These are phyloP conservation scores for Talaromyces funiculosus DNA, from an alignment of 2,329 filamentous ascomycete genomes.

Conservation along the genomic window DNA sequence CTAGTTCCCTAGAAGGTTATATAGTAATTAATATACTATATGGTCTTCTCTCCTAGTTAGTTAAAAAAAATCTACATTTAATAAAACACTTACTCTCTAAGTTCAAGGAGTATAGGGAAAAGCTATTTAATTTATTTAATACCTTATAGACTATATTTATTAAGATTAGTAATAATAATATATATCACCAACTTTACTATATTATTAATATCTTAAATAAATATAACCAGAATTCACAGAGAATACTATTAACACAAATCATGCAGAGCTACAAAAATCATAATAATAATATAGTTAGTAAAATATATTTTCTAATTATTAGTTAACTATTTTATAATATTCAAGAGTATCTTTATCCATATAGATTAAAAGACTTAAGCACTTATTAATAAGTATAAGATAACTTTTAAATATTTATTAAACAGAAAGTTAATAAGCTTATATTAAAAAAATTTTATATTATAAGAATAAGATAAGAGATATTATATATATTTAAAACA, in stretches of 20 bases:
- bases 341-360: neutral
- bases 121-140: neutral
- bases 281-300: too few species aligned
- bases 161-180: conserved; percentile 7
- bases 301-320: neutral
- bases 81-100: conserved; percentile 12
- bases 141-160: conserved; percentile 1
- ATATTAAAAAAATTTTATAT: neutral
- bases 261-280: too few species aligned
- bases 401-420: neutral
- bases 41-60: conserved; percentile 15
- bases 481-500: conserved; percentile 2
- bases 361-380: neutral
- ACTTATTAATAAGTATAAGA: neutral
- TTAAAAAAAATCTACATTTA: conserved; percentile 10
- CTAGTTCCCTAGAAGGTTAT: neutral
- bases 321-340: conserved; percentile 6
- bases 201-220: conserved; percentile 21
- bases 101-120: conserved; percentile 4
- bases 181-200: conserved; percentile 14
- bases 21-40: conserved; percentile 15
- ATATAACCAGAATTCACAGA: conserved; percentile 8
- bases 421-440: conserved; percentile 1
- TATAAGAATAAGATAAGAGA: neutral
- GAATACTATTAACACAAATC: too few species aligned